Percentiles rank a stretch among this genome's conserved stretches.
Evolutionary conservation across 1,139 yeast genomes (phyloP).

Genomic region (Suhomyces chickasaworum): DNA sequence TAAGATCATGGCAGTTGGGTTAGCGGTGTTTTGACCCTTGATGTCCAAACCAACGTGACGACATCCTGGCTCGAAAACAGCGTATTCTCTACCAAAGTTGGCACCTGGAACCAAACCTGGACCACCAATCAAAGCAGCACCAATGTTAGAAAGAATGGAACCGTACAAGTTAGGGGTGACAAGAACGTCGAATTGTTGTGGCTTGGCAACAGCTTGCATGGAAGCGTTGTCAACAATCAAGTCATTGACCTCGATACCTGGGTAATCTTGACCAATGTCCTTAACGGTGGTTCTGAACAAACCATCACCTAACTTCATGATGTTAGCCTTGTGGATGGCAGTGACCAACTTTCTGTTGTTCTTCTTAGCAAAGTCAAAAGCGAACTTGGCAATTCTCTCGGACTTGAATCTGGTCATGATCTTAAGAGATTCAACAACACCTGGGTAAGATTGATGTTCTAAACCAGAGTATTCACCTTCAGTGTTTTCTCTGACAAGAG

Average conservation of each 20-base stretch:
- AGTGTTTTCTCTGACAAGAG: constrained; percentile 92
- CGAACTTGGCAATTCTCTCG: constrained; percentile 96
- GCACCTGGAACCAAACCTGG: constrained; percentile 99
- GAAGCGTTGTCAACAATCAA: constrained; percentile 98
- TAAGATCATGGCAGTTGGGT: constrained; percentile 97
- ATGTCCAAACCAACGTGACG: constrained; percentile 98
- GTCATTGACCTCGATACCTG: constrained; percentile 80
- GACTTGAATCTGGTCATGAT: constrained; percentile 93
- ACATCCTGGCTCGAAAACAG: constrained; percentile 99
- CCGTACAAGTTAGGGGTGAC: constrained; percentile 99
- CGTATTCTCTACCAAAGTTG: constrained; percentile 95
- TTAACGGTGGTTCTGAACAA: constrained; percentile 93
- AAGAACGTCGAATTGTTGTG: constrained; percentile 96
- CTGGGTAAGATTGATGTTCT: constrained; percentile 97
- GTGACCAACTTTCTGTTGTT: constrained; percentile 92
- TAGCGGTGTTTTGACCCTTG: constrained; percentile 91
- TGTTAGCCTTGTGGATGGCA: constrained; percentile 98
- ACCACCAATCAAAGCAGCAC: constrained; percentile 98
- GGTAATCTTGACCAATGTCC: constrained; percentile 88
- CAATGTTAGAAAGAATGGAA: constrained; percentile 94
- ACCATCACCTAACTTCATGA: constrained; percentile 98
- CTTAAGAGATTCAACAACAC: constrained; percentile 95
- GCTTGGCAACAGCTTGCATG: constrained; percentile 98
- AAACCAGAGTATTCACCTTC: constrained; percentile 99
- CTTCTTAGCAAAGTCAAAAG: constrained; percentile 91